Evolutionary conservation across 2,329 filamentous ascomycete species (phyloP).

Genomic region (Lachnellula subtilissima): DNA sequence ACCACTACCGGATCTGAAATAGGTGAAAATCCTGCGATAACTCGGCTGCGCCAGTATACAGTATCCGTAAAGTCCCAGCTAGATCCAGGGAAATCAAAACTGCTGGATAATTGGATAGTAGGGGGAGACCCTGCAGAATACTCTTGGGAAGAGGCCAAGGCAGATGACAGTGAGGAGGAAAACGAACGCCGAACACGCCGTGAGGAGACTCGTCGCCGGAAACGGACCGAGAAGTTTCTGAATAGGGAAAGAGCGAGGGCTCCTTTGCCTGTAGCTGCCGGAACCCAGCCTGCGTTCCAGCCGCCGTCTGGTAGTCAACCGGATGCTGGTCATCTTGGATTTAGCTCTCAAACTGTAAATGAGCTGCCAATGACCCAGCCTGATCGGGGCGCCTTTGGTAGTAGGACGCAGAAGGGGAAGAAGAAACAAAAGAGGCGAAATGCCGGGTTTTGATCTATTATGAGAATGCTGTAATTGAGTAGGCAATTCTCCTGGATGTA

Average conservation of each 20-base stretch:
- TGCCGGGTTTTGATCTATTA: conserved; percentile 25
- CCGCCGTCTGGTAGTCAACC: conserved; percentile 27
- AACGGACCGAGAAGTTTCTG: conserved; percentile 28
- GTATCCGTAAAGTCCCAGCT: conserved; percentile 28
- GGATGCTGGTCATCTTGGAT: conserved; percentile 8
- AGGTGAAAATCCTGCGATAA: conserved; percentile 30
- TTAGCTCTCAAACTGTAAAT: conserved; percentile 27
- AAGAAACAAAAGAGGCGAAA: conserved; percentile 38
- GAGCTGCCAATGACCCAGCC: conserved; percentile 41
- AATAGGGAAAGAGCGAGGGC: conserved; percentile 20
- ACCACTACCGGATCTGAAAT: conserved; percentile 14
- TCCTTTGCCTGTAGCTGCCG: conserved; percentile 5
- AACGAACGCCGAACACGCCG: conserved; percentile 15
- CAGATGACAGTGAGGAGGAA: conserved; percentile 20
- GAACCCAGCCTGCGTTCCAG: conserved; percentile 41
- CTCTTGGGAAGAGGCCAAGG: conserved; percentile 25
- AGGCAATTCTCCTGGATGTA: too few species aligned
- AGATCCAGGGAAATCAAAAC: conserved; percentile 23
- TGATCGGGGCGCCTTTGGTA: conserved; percentile 43
- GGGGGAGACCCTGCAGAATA: conserved; percentile 33
- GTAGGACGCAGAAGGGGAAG: conserved; percentile 34
- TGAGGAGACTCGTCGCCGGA: conserved; percentile 26
- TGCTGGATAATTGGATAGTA: conserved; percentile 34
- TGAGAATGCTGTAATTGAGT: too few species aligned
- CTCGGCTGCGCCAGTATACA: conserved; percentile 34